phyloP scores from a whole-genome alignment of 352 stramenopile genomes.

The Phytophthora litchii region DNA sequence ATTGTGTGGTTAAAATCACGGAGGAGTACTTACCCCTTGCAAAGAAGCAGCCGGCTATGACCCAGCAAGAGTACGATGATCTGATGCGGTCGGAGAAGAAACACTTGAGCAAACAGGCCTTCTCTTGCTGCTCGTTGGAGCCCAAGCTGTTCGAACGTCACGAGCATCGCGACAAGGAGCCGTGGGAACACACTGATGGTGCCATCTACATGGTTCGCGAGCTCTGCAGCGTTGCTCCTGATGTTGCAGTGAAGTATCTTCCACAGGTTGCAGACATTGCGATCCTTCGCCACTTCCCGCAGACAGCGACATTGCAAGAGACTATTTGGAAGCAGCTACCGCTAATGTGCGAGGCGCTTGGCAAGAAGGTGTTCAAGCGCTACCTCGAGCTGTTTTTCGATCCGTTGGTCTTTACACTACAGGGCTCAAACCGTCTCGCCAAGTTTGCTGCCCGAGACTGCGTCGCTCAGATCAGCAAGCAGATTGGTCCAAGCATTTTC shows the following conservation, averaged over 20 bases:
- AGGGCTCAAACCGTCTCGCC: constrained; percentile 71
- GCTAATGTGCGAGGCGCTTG: constrained; percentile 69
- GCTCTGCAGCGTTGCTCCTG: constrained; percentile 73
- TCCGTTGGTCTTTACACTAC: constrained; percentile 78
- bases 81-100: constrained; percentile 91
- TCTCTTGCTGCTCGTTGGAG: constrained; percentile 95
- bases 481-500: constrained; percentile 88
- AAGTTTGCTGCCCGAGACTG: constrained; percentile 79
- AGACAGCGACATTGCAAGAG: constrained; percentile 77
- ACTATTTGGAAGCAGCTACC: constrained; percentile 88
- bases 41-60: constrained; percentile 92
- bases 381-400: constrained; percentile 88
- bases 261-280: constrained; percentile 69
- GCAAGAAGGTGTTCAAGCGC: constrained; percentile 86
- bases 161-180: constrained; percentile 86
- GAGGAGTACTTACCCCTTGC: constrained; percentile 83
- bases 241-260: constrained; percentile 56
- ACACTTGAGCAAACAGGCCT: constrained; percentile 94
- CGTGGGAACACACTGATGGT: constrained; percentile 96
- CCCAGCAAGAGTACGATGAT: constrained; percentile 91
- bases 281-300: constrained; percentile 78
- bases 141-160: constrained; percentile 92
- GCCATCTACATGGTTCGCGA: constrained; percentile 96
- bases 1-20: constrained; percentile 73
- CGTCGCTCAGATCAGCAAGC: constrained; percentile 70